Conservation (phyloP, 2,329 filamentous ascomycete genomes). For the Penicillium italicum region DNA sequence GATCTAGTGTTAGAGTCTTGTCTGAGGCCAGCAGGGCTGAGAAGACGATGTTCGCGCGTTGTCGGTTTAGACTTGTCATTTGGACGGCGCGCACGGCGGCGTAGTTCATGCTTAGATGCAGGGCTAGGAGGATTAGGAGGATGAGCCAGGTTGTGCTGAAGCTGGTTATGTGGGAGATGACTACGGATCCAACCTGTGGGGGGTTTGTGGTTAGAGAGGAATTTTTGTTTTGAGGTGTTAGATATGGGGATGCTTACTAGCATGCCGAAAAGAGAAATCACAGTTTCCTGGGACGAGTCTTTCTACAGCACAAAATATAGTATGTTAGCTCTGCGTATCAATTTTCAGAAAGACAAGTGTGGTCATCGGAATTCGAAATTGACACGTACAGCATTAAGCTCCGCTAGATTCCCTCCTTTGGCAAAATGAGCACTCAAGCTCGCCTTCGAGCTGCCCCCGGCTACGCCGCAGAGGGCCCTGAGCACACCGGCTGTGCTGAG, state of each 20-base stretch:
- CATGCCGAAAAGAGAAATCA: constrained; percentile 85
- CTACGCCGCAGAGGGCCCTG: constrained; percentile 76
- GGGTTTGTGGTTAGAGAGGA: neutral
- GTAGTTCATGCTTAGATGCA: constrained; percentile 84
- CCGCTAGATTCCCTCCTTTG: constrained; percentile 77
- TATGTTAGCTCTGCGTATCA: neutral
- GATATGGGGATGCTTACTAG: constrained; percentile 48
- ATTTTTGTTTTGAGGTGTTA: neutral
- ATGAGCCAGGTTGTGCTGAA: constrained; percentile 68
- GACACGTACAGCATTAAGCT: constrained; percentile 72
- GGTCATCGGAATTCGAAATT: neutral
- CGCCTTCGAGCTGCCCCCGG: constrained; percentile 85
- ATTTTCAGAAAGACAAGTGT: no score
- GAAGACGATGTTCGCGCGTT: constrained; percentile 77
- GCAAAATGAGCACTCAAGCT: constrained; percentile 91
- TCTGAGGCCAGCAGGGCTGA: constrained; percentile 50
- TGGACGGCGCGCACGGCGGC: constrained; percentile 77
- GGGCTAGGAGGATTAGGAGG: constrained; percentile 66
- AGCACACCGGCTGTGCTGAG: constrained; percentile 61
- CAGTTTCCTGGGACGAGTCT: constrained; percentile 92
- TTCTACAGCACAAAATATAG: constrained; percentile 46
- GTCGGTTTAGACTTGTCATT: constrained; percentile 80
- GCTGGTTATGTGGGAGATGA: constrained; percentile 72
- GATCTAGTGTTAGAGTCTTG: neutral
- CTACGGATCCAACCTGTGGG: constrained; percentile 64